Base-by-base conservation (phyloP, 2,329 filamentous ascomycete genomes). In the Leptographium procerum region DNA sequence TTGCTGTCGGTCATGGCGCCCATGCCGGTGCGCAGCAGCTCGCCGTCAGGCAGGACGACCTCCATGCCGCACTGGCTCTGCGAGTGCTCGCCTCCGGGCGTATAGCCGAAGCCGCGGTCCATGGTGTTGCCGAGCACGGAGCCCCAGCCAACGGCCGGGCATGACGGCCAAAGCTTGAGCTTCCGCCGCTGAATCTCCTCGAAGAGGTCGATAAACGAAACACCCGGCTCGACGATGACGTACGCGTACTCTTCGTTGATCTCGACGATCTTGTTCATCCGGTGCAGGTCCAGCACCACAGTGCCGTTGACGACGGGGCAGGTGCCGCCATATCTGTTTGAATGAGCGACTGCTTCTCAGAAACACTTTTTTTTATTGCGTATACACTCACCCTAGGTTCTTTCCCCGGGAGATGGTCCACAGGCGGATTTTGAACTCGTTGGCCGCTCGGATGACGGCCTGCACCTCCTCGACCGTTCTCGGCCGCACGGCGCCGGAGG, bases 181-280 rank as follows among this genome's bases (percentile, higher is more conserved):
- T 71, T 54, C 28, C 43, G 34, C n/a, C 11, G 4, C 60, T 72
- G 67, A n/a, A 80, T 66, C 56, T 77, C 71, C n/a, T 80, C 71
- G 60, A 82, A 72, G 9, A 83, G 68, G 31, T 73, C 72, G 57
- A 75, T 74, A 63, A 75, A 82, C 0, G 78, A 77, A 0, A 83
- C 80, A 1, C 80, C 80, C 0, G 80, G 80, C 64, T 83, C 79
- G 5, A 83, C 72, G 0, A 83, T 67, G 48, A 72, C 76, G 57
- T 72, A 79, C 24, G 75, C 76, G 48, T 73, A 74, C 19, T 78
- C 74, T 0, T 70, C 71, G 63, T 79, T 75, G 16, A 83, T 73
- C 43, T 79, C 70, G 10, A 83, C 64, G 10, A 83, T 72, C 62
- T 71, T 73, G 64, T 77, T 76, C 79, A 83, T 80, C 45, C 67